These are phyloP conservation scores for Begonia loranthoides DNA, from an alignment of 306 rosid genomes.

Conservation along the genomic window DNA sequence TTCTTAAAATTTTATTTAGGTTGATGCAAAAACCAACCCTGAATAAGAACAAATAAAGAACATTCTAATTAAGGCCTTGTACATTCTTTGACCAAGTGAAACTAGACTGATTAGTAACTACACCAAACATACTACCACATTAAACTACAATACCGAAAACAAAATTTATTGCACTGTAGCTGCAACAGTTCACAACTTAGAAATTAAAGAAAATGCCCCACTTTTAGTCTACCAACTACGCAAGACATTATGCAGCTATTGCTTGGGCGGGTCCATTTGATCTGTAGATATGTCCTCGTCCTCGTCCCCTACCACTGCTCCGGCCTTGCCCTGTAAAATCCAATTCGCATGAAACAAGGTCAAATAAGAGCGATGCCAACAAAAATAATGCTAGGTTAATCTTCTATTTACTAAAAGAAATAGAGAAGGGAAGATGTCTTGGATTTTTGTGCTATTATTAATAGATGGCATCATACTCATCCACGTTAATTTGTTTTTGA, in stretches of 20 bases:
- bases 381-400: background rate
- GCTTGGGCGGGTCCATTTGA: slow-evolving; percentile 37
- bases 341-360: background rate
- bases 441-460: no score
- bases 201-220: background rate
- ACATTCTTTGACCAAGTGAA: no score
- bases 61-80: no score
- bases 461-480: no score
- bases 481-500: no score
- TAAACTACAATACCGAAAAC: background rate
- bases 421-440: no score
- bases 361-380: background rate
- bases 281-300: slow-evolving; percentile 24
- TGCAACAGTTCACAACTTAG: background rate
- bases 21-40: no score
- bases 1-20: no score
- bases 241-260: slow-evolving; percentile 20
- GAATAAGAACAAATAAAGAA: no score
- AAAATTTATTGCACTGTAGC: background rate
- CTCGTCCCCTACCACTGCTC: slow-evolving; percentile 49
- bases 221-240: background rate
- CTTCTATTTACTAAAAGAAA: no score
- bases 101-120: background rate
- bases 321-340: slow-evolving; percentile 49
- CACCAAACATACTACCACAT: background rate